These are phyloP conservation scores for Arachnopeziza araneosa DNA, from an alignment of 2,329 filamentous ascomycete genomes.

Conservation along the genomic window DNA sequence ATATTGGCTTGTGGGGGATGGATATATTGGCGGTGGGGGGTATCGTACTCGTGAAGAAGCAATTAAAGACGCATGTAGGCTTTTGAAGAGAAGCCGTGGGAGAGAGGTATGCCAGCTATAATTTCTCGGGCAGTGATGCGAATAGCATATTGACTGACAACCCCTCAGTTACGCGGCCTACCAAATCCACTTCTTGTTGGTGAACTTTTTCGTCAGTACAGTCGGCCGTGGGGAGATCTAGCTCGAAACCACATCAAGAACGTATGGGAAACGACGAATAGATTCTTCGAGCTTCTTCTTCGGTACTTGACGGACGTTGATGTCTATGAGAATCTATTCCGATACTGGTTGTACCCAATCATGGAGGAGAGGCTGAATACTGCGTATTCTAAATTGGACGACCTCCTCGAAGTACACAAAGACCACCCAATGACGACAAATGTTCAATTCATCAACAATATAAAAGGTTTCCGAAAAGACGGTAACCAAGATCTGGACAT, in stretches of 20 bases:
- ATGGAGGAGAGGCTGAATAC: slow-evolving; percentile 30
- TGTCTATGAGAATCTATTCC: slow-evolving; percentile 31
- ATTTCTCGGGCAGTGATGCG: not conserved
- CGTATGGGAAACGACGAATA: slow-evolving; percentile 13
- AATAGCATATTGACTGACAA: not conserved
- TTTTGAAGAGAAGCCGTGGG: slow-evolving; percentile 16
- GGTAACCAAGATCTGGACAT: slow-evolving; percentile 1
- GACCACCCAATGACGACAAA: slow-evolving; percentile 41
- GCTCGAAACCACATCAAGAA: slow-evolving; percentile 7
- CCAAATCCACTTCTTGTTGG: slow-evolving; percentile 17
- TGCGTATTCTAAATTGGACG: slow-evolving; percentile 41
- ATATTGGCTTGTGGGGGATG: slow-evolving; percentile 10
- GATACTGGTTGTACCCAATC: slow-evolving; percentile 34
- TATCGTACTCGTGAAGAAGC: slow-evolving; percentile 12
- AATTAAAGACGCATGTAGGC: slow-evolving; percentile 9
- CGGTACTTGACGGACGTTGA: slow-evolving; percentile 26
- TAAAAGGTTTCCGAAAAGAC: slow-evolving; percentile 3
- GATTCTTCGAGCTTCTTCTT: slow-evolving; percentile 35
- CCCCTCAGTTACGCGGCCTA: slow-evolving; percentile 7
- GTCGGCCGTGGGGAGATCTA: slow-evolving; percentile 8
- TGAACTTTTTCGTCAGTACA: slow-evolving; percentile 13
- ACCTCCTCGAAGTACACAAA: slow-evolving; percentile 35
- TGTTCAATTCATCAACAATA: slow-evolving; percentile 34
- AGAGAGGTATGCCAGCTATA: not conserved
- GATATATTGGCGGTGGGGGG: not conserved